Base-by-base conservation (phyloP, 345 rosid genomes). In the Bruguiera sexangula region DNA sequence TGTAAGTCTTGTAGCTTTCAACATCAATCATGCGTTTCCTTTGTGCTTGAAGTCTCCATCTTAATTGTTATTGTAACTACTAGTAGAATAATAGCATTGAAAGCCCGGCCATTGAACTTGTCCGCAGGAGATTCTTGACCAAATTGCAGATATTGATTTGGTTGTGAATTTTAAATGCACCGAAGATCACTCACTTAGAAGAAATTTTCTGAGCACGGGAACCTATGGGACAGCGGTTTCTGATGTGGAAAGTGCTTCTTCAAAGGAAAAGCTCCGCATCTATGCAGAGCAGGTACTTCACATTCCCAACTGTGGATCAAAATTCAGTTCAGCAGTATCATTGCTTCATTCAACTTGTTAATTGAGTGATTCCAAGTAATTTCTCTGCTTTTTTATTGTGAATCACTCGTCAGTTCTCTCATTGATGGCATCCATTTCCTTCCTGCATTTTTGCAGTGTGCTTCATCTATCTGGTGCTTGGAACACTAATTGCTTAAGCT, bases 41-140 rank as follows among this genome's bases (percentile, higher is more conserved):
- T 13, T 43, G 5, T 43, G 19, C 19, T 43, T 15, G 50, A 43
- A 15, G 18, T 0, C 10, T 43, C 16, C 50, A 3, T 43, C 18
- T 43, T 43, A 16, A 10, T 56, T 22, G 29, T 56, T 24, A 24
- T 24, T 56, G 16, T 56, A 56, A 26, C 60, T 8, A 55, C 26
- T 54, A 20, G 27, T 55, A 8, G 59, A 24, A 27, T 3, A 56
- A 56, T 24, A 30, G 16, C 60, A 56, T 56, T 56, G 60, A 56
- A 24, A 27, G 26, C 29, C 6, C 3, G 16, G 16, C 60, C 29
- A 24, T n/a, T 22, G 8, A 21, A n/a, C n/a, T 48, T 54, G 26
- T 63, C 21, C 21, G 15, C 39, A 95, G 99, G 96, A 90, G 76
- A 87, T 89, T 71, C 97, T 95, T 70, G 94, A 92, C 67, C 88